Base-by-base conservation (phyloP, 148 eudicot genomes). In the Hydrangea macrophylla region DNA sequence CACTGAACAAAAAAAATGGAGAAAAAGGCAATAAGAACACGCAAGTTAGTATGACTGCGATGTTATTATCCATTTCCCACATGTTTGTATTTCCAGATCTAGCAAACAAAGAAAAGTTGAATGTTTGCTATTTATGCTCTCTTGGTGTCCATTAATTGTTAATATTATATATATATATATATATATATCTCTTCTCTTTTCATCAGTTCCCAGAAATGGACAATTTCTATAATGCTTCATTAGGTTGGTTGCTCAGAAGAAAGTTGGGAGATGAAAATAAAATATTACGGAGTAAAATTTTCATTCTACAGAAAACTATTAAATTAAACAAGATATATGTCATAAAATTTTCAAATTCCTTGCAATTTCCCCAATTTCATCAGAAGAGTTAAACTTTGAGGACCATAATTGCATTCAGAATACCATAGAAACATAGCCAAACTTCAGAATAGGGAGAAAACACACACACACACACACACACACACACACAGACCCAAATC, bases 1-100 rank as follows among this genome's bases (percentile, higher is more conserved):
- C 37, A 7, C 6, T 50, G 42, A 61, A n/a, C n/a, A n/a, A 39
- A 40, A 60, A 65, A 65, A 57, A 80, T 72, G 63, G 71, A 73
- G 32, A 69, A 75, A 8, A 35, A 8, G 8, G 39, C 8, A 8
- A n/a, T n/a, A 3, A 35, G 39, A 35, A 2, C 6, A 48, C 15
- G 23, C 6, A 48, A 48, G 6, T 48, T 48, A n/a, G n/a, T n/a
- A 48, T n/a, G 17, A 54, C 35, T 72, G 36, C 64, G 48, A 17
- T 23, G 15, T 28, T 60, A 44, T 57, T 44, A 69, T 36, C 53
- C 37, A 15, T 18, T 22, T 48, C 53, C n/a, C n/a, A 3, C 56
- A 32, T 50, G 55, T 64, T 55, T 13, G 65, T 28, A 31, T 24
- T 61, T 60, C 60, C 65, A 75, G 70, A 70, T 70, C 65, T 24